These are phyloP conservation scores for Ceratobasidium sp. DNA, from an alignment of 1,284 basidiomycete species.

Conservation along the genomic window DNA sequence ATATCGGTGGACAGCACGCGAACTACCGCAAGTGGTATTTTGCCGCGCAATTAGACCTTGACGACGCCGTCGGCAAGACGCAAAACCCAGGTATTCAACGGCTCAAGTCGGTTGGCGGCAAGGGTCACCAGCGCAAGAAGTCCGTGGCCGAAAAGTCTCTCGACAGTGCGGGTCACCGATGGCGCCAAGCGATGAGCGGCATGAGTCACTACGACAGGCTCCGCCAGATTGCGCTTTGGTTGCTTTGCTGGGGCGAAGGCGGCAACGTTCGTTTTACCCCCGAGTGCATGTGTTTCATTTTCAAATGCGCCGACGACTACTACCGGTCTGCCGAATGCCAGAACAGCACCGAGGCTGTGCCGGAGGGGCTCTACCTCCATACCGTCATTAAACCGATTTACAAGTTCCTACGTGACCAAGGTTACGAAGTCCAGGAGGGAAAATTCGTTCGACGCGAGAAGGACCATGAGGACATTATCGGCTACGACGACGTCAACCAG, in stretches of 20 bases:
- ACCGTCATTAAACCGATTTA: constrained; percentile 95
- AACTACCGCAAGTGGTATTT: constrained; percentile 99
- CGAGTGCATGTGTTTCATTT: constrained; percentile 98
- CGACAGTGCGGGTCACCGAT: constrained; percentile 89
- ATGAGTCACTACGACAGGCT: constrained; percentile 99
- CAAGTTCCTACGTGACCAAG: constrained; percentile 96
- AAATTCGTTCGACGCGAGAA: constrained; percentile 93
- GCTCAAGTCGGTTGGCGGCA: constrained; percentile 83
- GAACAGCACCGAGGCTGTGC: constrained; percentile 91
- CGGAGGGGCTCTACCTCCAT: constrained; percentile 93
- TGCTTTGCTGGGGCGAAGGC: constrained; percentile 98
- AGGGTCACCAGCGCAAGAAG: constrained; percentile 66
- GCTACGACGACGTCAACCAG: constrained; percentile 99
- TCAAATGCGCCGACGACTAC: constrained; percentile 99
- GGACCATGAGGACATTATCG: constrained; percentile 95
- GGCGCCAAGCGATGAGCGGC: constrained; percentile 98
- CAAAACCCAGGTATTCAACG: constrained; percentile 92
- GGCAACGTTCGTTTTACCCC: constrained; percentile 97
- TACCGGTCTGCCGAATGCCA: constrained; percentile 98
- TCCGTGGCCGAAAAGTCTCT: constrained; percentile 85
- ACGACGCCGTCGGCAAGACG: constrained; percentile 93
- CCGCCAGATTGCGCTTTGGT: constrained; percentile 94
- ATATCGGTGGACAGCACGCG: constrained; percentile 96
- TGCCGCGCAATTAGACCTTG: constrained; percentile 97
- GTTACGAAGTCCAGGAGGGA: constrained; percentile 96